Conservation (phyloP, 768 basidiomycete genomes). For the Leccinum imitatum region DNA sequence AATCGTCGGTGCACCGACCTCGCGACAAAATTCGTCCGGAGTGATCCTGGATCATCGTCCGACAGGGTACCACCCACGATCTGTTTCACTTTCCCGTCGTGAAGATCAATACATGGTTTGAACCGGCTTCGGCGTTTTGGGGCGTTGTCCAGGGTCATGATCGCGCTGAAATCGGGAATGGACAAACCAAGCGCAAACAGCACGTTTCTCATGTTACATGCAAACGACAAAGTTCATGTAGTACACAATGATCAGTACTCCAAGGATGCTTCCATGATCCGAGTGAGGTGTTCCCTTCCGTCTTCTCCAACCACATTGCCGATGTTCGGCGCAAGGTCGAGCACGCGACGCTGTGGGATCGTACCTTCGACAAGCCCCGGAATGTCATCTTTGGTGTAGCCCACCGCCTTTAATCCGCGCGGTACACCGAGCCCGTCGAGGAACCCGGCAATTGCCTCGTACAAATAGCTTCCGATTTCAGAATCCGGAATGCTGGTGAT, state of each 20-base stretch:
- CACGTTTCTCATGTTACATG: conserved; percentile 2
- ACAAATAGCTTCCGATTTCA: conserved; percentile 76
- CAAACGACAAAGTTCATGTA: conserved; percentile 5
- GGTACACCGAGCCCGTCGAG: conserved; percentile 83
- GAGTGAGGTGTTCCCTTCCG: conserved; percentile 76
- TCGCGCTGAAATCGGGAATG: neutral
- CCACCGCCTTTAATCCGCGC: conserved; percentile 81
- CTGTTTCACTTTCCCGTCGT: conserved; percentile 95
- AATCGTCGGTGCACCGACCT: conserved; percentile 45
- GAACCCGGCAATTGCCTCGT: conserved; percentile 87
- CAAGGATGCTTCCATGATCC: conserved; percentile 76
- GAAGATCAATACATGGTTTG: conserved; percentile 95
- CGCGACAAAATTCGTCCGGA: conserved; percentile 90
- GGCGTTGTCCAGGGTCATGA: conserved; percentile 2
- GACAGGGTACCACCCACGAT: conserved; percentile 95
- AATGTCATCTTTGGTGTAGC: conserved; percentile 67
- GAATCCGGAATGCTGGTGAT: conserved; percentile 72
- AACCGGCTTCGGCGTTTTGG: conserved; percentile 49
- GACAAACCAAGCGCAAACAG: neutral
- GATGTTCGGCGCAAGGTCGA: conserved; percentile 91
- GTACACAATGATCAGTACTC: conserved; percentile 52
- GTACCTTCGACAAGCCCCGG: conserved; percentile 84
- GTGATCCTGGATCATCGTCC: conserved; percentile 52
- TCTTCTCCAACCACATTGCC: conserved; percentile 81
- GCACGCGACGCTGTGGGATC: conserved; percentile 85